Conservation (phyloP, 805 yeast genomes). For the Teunomyces barrocoloradensis region DNA sequence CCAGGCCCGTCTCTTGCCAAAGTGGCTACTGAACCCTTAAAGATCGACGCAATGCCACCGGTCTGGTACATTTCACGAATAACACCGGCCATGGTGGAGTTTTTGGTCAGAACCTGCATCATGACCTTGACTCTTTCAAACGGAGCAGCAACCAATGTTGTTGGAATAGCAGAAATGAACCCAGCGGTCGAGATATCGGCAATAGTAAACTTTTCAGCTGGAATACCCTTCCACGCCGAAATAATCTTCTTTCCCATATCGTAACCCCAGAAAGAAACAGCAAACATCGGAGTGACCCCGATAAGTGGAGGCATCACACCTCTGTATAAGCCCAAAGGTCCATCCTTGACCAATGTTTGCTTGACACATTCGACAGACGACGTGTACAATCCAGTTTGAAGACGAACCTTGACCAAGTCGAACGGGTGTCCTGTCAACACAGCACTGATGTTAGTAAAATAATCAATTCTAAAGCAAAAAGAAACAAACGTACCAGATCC, state of each 20-base stretch:
- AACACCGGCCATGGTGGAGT: slow-evolving; percentile 53
- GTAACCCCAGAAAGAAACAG: slow-evolving; percentile 98
- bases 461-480: too few species aligned
- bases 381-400: slow-evolving; percentile 76
- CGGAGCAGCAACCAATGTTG: slow-evolving; percentile 96
- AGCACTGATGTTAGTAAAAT: slow-evolving; percentile 48
- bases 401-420: slow-evolving; percentile 86
- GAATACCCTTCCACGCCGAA: slow-evolving; percentile 36
- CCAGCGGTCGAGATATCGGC: slow-evolving; percentile 87
- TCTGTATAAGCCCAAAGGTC: slow-evolving; percentile 78
- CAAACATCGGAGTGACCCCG: slow-evolving; percentile 99
- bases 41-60: slow-evolving; percentile 83
- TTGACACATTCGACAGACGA: slow-evolving; percentile 67
- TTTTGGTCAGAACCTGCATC: slow-evolving; percentile 71
- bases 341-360: slow-evolving; percentile 69
- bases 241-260: slow-evolving; percentile 86
- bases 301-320: slow-evolving; percentile 92
- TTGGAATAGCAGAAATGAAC: slow-evolving; percentile 89
- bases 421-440: slow-evolving; percentile 96
- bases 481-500: slow-evolving; percentile 56
- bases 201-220: slow-evolving; percentile 49
- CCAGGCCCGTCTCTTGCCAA: slow-evolving; percentile 98
- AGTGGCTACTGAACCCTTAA: slow-evolving; percentile 90
- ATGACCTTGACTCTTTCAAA: slow-evolving; percentile 94
- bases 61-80: slow-evolving; percentile 66